Base-by-base conservation (phyloP, 805 yeast species). In the Candida loeiensis region DNA sequence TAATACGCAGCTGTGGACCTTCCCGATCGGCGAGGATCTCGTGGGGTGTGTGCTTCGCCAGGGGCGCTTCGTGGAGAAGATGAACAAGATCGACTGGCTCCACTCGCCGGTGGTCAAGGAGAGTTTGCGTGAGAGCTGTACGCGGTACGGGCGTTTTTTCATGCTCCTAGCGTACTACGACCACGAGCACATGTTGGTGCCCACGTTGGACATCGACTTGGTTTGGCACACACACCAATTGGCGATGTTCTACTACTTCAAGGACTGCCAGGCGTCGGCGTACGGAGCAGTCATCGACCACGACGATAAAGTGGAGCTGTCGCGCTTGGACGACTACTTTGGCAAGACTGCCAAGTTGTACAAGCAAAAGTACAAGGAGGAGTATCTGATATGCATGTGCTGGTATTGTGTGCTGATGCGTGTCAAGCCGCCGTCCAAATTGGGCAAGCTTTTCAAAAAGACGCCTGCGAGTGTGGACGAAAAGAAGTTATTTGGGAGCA, bases 181-280 rank as follows among this genome's bases (percentile, higher is more conserved):
- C 2, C 14, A 22, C 22, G 41, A 32, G 17, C 24, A 15, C 3
- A 44, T 39, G 40, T 29, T 46, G 15, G 56, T 56, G 2, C 62
- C 63, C 1, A 56, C 61, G 3, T 41, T 58, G 27, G 62, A 58
- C 26, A 56, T 58, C 24, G 61, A 57, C 31, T 43, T 58, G 30
- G 34, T 56, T 3, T 57, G 63, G 63, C 59, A 51, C 33, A 58
- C 63, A 3, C 61, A 58, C 34, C 59, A 54, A 22, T 43, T 58
- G 12, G 30, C 46, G 4, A 37, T 44, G 37, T 36, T 31, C 34
- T 30, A 39, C 18, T 56, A 57, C 34, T 43, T 49, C 24, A 14
- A 14, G 3, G 47, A 43, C 26, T 47, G 54, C 37, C 26, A 43
- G 4, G 51, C 47, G 20, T 47, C 39, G 25, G n/a, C 19, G 50